Evolutionary conservation across 345 rosid genomes (phyloP).

Genomic region (Pelargonium nanum): DNA sequence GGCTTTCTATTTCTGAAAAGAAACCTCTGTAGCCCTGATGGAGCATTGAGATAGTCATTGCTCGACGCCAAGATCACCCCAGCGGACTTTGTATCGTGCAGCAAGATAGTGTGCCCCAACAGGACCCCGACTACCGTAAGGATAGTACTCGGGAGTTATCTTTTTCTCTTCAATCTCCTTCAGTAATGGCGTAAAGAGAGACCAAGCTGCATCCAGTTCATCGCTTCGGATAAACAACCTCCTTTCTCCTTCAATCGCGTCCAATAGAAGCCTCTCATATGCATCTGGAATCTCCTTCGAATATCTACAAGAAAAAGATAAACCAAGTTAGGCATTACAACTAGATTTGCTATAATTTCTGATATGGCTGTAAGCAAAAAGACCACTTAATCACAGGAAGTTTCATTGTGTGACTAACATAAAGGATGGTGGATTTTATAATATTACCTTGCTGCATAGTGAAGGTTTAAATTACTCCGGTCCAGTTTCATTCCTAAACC

Average conservation of each 20-base stretch:
- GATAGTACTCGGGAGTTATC: slow-evolving; percentile 77
- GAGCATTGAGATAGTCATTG: slow-evolving; percentile 21
- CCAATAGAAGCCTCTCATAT: slow-evolving; percentile 89
- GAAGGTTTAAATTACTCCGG: slow-evolving; percentile 78
- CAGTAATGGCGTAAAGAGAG: slow-evolving; percentile 69
- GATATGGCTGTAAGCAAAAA: too few relatives aligned
- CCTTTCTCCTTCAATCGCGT: slow-evolving; percentile 96
- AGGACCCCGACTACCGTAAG: slow-evolving; percentile 97
- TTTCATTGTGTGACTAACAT: too few relatives aligned
- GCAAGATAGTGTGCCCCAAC: slow-evolving; percentile 99
- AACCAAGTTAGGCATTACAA: background rate
- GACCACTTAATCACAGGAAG: too few relatives aligned
- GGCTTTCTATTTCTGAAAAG: too few relatives aligned
- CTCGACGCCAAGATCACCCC: slow-evolving; percentile 80
- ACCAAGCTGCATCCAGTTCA: slow-evolving; percentile 95
- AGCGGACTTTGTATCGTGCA: slow-evolving; percentile 76
- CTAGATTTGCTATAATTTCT: background rate
- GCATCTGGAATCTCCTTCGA: slow-evolving; percentile 98
- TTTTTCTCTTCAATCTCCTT: slow-evolving; percentile 78
- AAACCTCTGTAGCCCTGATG: too few relatives aligned
- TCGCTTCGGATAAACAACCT: slow-evolving; percentile 92
- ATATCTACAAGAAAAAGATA: slow-evolving; percentile 34
- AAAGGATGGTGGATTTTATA: background rate
- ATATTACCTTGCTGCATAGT: slow-evolving; percentile 72
- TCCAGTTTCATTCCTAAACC: slow-evolving; percentile 98